Percentiles rank a stretch among this genome's conserved stretches.
Evolutionary conservation across 2,329 filamentous ascomycete species (phyloP).

Genomic region (Helminthosporium solani): DNA sequence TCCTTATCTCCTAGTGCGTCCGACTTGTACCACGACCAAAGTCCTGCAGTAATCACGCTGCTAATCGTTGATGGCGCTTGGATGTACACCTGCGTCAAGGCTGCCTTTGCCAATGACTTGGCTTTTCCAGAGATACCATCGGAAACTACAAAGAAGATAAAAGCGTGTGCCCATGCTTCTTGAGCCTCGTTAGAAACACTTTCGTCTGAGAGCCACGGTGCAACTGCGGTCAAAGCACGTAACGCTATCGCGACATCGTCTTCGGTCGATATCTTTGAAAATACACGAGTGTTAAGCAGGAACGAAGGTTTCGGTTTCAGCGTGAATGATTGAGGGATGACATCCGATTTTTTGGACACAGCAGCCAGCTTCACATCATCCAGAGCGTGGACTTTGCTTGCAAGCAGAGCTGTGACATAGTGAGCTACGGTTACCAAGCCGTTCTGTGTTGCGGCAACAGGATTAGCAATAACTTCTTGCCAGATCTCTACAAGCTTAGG

Average conservation of each 20-base stretch:
- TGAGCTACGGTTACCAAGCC: slow-evolving; percentile 80
- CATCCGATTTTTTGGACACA: slow-evolving; percentile 61
- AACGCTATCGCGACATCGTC: slow-evolving; percentile 80
- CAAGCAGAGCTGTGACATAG: slow-evolving; percentile 65
- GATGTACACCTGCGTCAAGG: slow-evolving; percentile 66
- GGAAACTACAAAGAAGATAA: slow-evolving; percentile 76
- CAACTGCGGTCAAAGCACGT: slow-evolving; percentile 66
- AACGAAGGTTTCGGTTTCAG: slow-evolving; percentile 83
- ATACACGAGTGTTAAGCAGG: slow-evolving; percentile 79
- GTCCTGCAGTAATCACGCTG: slow-evolving; percentile 64
- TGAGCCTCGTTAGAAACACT: slow-evolving; percentile 50
- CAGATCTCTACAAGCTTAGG: slow-evolving; percentile 68
- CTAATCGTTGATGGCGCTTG: slow-evolving; percentile 60
- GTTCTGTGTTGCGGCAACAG: slow-evolving; percentile 74
- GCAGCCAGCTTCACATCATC: slow-evolving; percentile 57
- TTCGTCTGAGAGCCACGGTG: slow-evolving; percentile 55
- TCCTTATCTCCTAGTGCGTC: slow-evolving; percentile 76
- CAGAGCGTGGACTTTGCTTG: slow-evolving; percentile 55
- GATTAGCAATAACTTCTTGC: slow-evolving; percentile 76
- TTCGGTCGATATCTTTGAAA: slow-evolving; percentile 71
- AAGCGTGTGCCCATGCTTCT: slow-evolving; percentile 77
- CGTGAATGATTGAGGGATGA: slow-evolving; percentile 66
- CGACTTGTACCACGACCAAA: slow-evolving; percentile 78
- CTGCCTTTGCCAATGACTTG: slow-evolving; percentile 62
- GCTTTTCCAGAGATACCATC: slow-evolving; percentile 60